Evolutionary conservation across 2,329 filamentous ascomycete genomes (phyloP), one percentile per base, ranked within the genome.

Genomic region (Diaporthe vexans): DNA sequence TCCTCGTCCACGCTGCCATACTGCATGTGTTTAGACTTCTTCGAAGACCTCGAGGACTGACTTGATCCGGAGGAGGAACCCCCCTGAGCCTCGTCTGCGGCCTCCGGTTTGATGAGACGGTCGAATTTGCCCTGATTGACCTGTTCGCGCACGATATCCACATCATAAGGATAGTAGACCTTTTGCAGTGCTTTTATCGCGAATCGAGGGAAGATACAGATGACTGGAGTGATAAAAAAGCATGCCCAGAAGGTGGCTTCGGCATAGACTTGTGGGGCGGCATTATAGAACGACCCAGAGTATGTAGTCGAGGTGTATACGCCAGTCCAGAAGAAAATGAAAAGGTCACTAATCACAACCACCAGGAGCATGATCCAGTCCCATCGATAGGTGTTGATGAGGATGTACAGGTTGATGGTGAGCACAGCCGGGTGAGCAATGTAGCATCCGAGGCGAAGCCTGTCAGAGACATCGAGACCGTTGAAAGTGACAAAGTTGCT

Each of bases 381-480:
- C 97, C 97, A 99, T 75, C 96, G 91, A 83, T 98, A 98, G 0
- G 94, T 97, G 84, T 99, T 99, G 86, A 98, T 92, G 77, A 99
- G 87, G 78, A 99, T 94, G 86, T 98, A 99, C 74, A 93, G 86
- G 83, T 99, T 99, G 87, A 98, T 97, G 54, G 94, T 93, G 78
- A 97, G 86, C 74, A 99, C 92, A 9, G 94, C 92, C 19, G 94
- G 94, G 73, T 94, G 94, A 4, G 92, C 95, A 78, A 98, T 91
- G 82, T 97, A 97, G 71, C 94, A 90, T 79, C 97, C 97, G 80
- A 99, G 93, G 77, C 95, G 92, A 76, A 92, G 90, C 78, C 95
- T 92, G 79, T 98, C 96, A 75, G 91, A 89, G 35, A 98, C 85
- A 77, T 93, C 91, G 69, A 94, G 87, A 7, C 97, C 97, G 77